Evolutionary conservation across 306 rosid species (phyloP).

Genomic region (Sicyos edulis): DNA sequence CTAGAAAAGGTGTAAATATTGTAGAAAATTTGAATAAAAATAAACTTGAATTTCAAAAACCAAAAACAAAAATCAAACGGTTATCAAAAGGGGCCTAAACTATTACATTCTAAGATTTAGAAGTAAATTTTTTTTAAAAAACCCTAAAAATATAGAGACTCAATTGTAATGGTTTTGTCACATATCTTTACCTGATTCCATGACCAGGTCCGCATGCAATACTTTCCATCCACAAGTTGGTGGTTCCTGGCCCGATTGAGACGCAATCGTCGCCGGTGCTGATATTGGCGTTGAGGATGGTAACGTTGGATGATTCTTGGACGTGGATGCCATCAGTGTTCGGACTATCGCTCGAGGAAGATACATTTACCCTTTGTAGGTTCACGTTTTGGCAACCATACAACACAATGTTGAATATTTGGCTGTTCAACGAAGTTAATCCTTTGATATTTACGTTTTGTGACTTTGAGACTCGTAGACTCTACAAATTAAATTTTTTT

Average conservation of each 20-base stretch:
- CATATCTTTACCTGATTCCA: background rate
- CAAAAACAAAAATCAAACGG: too few species aligned
- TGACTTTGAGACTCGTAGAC: background rate
- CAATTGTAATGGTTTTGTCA: too few species aligned
- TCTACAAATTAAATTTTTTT: too few species aligned
- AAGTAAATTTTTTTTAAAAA: too few species aligned
- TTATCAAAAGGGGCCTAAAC: too few species aligned
- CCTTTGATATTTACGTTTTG: background rate
- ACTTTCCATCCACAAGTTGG: slow-evolving; percentile 1
- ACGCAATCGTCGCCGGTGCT: slow-evolving; percentile 5
- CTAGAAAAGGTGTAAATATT: too few species aligned
- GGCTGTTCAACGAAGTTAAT: background rate
- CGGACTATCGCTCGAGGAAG: background rate
- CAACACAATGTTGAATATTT: background rate
- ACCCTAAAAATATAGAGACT: too few species aligned
- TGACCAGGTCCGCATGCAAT: slow-evolving; percentile 10
- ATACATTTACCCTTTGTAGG: background rate
- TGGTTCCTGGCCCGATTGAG: background rate
- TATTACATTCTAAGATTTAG: too few species aligned
- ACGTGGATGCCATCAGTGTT: slow-evolving; percentile 3
- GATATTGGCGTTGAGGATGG: background rate
- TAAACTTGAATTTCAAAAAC: too few species aligned
- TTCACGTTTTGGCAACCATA: background rate
- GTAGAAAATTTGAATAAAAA: too few species aligned
- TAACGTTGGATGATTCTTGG: background rate